phyloP scores from a whole-genome alignment of 768 basidiomycete genomes.

The Phylloporus sp. region DNA sequence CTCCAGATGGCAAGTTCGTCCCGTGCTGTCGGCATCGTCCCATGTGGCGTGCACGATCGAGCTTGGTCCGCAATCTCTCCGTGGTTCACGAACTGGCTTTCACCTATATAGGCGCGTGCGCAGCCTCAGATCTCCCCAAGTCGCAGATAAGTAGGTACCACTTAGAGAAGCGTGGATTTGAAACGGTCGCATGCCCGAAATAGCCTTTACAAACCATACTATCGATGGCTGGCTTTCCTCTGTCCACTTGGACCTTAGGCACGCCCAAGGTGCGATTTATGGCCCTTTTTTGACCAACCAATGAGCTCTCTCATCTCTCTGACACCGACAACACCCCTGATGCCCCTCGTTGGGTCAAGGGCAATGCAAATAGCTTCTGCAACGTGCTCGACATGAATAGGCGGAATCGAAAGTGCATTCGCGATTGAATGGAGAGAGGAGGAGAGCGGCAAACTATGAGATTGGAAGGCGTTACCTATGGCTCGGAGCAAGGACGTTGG shows the following conservation, averaged over 20 bases:
- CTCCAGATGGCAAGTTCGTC: slow-evolving; percentile 10
- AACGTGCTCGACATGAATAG: slow-evolving; percentile 95
- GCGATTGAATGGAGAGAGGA: slow-evolving; percentile 65
- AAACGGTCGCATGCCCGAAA: slow-evolving; percentile 20
- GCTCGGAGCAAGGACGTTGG: slow-evolving; percentile 61
- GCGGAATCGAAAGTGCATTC: slow-evolving; percentile 77
- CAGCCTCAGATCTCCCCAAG: slow-evolving; percentile 6
- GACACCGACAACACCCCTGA: slow-evolving; percentile 68
- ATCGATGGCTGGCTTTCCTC: not conserved
- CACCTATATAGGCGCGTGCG: not conserved
- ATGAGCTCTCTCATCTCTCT: slow-evolving; percentile 70
- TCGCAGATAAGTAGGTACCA: slow-evolving; percentile 20
- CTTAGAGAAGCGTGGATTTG: slow-evolving; percentile 1
- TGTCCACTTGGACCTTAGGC: slow-evolving; percentile 14
- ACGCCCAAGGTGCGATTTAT: slow-evolving; percentile 13
- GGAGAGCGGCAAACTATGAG: slow-evolving; percentile 30
- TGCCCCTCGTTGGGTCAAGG: slow-evolving; percentile 45
- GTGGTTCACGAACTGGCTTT: not conserved
- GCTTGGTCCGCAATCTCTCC: not conserved
- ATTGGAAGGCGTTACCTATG: slow-evolving; percentile 39
- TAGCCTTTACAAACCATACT: slow-evolving; percentile 9
- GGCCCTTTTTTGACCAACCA: slow-evolving; percentile 52
- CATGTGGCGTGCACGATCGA: not conserved
- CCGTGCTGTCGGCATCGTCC: slow-evolving; percentile 7
- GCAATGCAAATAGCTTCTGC: slow-evolving; percentile 76